Base-by-base conservation (phyloP, 177 flowering plant species). In the Vitis hybrid region DNA sequence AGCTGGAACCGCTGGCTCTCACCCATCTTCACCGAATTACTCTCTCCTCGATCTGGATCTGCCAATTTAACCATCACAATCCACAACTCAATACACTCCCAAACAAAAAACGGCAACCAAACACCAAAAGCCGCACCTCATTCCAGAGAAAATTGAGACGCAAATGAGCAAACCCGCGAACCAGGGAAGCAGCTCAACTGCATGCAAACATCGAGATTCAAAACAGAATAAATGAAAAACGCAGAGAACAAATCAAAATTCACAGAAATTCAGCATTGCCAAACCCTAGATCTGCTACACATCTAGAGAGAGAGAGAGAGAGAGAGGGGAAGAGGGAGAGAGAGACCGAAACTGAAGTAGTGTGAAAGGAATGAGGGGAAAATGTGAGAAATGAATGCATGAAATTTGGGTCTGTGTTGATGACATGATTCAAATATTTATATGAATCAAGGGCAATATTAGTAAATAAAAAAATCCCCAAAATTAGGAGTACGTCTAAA, bases 1-100 rank as follows among this genome's bases (percentile, higher is more conserved):
- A 94, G 89, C 85, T 90, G 98, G 78, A 86, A 90, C 77, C 80
- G 51, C 81, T 80, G 88, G 62, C 77, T 72, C 56, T 89, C 96
- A 48, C 87, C 81, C 97, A 92, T 92, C 73, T 84, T 84, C 65
- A 62, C 59, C 18, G n/a, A 60, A 45, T 71, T 66, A 56, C 51
- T 50, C 3, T 18, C 70, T 51, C 50, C 65, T 70, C 59, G 70
- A 78, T 76, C 79, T 74, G 64, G 78, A 76, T 76, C 81, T 64
- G 45, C 16, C 26, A n/a, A 33, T 33, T 33, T 5, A 33, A 33
- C 45, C 45, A 33, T 33, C 45, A 33, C 8, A 33, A 33, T 33
- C 45, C 45, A 33, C 45, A 33, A 6, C 8, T 33, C 45, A 5
- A 33, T 0, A 33, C 45, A 33, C 6, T 33, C 1, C 45, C 8